Conservation (phyloP, 2,329 filamentous ascomycete species). For the Paecilomyces variotii region DNA sequence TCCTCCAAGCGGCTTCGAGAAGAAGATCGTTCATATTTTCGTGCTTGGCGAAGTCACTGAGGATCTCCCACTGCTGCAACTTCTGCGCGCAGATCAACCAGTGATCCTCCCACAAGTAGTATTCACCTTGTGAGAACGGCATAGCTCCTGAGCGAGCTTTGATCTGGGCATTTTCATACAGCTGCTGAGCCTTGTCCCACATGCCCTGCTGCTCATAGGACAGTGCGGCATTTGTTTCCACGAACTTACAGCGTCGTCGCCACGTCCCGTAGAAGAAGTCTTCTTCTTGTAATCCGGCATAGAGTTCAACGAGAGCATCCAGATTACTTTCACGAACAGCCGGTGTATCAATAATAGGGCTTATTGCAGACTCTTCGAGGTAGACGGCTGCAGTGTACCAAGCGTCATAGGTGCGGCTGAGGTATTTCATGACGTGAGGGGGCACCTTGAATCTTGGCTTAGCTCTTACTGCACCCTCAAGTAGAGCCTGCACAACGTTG, state of each 20-base stretch:
- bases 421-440: slow-evolving; percentile 90
- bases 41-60: slow-evolving; percentile 96
- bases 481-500: slow-evolving; percentile 86
- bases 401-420: slow-evolving; percentile 86
- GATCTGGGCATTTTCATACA: slow-evolving; percentile 94
- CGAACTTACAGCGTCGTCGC: slow-evolving; percentile 88
- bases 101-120: slow-evolving; percentile 99
- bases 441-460: slow-evolving; percentile 86
- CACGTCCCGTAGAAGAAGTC: slow-evolving; percentile 97
- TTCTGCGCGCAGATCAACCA: slow-evolving; percentile 98
- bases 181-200: slow-evolving; percentile 97
- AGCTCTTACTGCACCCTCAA: slow-evolving; percentile 78
- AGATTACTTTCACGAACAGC: slow-evolving; percentile 87
- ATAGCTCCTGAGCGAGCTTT: slow-evolving; percentile 95
- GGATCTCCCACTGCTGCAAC: slow-evolving; percentile 96
- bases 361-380: slow-evolving; percentile 80
- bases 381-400: slow-evolving; percentile 95
- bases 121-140: slow-evolving; percentile 91
- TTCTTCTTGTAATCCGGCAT: slow-evolving; percentile 83
- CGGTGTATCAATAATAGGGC: slow-evolving; percentile 74
- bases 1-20: slow-evolving; percentile 90
- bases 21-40: slow-evolving; percentile 97
- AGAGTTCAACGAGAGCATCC: slow-evolving; percentile 90
- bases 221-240: slow-evolving; percentile 93
- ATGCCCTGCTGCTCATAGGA: slow-evolving; percentile 99